Percentiles rank a stretch among this genome's conserved stretches.
phyloP scores from a whole-genome alignment of 805 yeast genomes.

The Candida alai region DNA sequence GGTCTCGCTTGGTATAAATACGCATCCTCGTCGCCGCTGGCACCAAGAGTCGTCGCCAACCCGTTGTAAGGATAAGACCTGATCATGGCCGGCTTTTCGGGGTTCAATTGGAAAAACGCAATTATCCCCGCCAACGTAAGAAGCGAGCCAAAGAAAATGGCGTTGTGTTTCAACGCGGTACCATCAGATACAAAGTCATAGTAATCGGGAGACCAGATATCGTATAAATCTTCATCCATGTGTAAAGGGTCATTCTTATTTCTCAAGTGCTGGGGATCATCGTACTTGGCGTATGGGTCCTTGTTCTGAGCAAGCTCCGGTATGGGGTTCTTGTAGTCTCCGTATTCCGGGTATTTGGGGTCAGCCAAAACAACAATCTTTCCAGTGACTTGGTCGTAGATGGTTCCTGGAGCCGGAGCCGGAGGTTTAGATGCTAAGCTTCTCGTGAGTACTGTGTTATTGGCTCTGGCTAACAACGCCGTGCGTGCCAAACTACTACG shows the following conservation, averaged over 20 bases:
- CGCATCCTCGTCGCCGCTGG: slow-evolving; percentile 45
- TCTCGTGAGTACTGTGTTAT: slow-evolving; percentile 1
- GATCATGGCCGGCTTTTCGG: slow-evolving; percentile 70
- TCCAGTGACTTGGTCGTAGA: slow-evolving; percentile 39
- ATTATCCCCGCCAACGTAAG: slow-evolving; percentile 43
- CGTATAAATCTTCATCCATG: slow-evolving; percentile 68
- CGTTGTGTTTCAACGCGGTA: slow-evolving; percentile 57
- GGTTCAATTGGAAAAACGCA: slow-evolving; percentile 47
- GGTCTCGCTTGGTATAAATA: slow-evolving; percentile 40
- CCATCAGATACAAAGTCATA: slow-evolving; percentile 55
- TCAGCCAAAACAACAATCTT: slow-evolving; percentile 37
- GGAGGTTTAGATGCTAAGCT: not conserved
- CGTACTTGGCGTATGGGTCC: slow-evolving; percentile 70
- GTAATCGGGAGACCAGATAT: slow-evolving; percentile 85
- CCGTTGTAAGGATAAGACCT: slow-evolving; percentile 76
- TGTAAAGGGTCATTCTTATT: slow-evolving; percentile 70
- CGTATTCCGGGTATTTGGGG: slow-evolving; percentile 40
- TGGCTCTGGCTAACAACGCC: no score
- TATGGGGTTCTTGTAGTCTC: slow-evolving; percentile 63
- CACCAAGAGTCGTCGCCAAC: slow-evolving; percentile 71
- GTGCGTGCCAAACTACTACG: no score
- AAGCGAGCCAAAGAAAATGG: slow-evolving; percentile 41
- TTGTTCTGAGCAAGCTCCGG: slow-evolving; percentile 58
- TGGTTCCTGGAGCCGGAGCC: slow-evolving; percentile 14
- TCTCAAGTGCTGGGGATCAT: slow-evolving; percentile 78